phyloP scores from a whole-genome alignment of 1,139 yeast species.

The Magnusiomyces sp. region DNA sequence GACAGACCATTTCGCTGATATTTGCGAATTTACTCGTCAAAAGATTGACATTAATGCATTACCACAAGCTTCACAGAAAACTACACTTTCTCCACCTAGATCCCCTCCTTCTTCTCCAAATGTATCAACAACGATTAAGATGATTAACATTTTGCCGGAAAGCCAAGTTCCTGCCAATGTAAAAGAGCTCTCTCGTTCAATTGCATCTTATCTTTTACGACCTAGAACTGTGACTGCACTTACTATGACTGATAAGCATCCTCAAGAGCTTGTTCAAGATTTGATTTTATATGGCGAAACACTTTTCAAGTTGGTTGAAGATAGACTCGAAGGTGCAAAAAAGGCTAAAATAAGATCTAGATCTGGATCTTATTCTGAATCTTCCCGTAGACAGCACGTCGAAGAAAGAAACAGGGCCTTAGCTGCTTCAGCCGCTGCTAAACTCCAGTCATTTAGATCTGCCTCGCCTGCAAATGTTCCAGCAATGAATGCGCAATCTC shows the following conservation, averaged over 20 bases:
- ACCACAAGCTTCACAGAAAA: too few species aligned
- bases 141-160: background rate
- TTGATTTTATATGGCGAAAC: constrained; percentile 21
- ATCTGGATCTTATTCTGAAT: constrained; percentile 19
- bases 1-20: constrained; percentile 14
- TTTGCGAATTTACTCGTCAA: constrained; percentile 11
- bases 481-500: too few species aligned
- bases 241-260: constrained; percentile 28
- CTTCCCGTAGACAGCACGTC: constrained; percentile 24
- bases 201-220: constrained; percentile 27
- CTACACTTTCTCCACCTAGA: background rate
- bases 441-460: too few species aligned
- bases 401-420: constrained; percentile 28
- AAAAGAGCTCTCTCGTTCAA: constrained; percentile 14
- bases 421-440: constrained; percentile 16
- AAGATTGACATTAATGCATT: background rate
- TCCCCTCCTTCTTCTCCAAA: background rate
- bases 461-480: too few species aligned
- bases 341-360: constrained; percentile 20
- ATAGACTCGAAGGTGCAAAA: constrained; percentile 14
- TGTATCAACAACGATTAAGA: background rate
- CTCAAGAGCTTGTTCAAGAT: constrained; percentile 24
- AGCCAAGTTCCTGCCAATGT: constrained; percentile 4
- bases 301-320: constrained; percentile 22
- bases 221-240: constrained; percentile 29